Percentiles rank a stretch among this genome's conserved stretches.
These are phyloP conservation scores for Mucor velutinosus DNA, from an alignment of 371 early-diverging fungal genomes.

Conservation along the genomic window DNA sequence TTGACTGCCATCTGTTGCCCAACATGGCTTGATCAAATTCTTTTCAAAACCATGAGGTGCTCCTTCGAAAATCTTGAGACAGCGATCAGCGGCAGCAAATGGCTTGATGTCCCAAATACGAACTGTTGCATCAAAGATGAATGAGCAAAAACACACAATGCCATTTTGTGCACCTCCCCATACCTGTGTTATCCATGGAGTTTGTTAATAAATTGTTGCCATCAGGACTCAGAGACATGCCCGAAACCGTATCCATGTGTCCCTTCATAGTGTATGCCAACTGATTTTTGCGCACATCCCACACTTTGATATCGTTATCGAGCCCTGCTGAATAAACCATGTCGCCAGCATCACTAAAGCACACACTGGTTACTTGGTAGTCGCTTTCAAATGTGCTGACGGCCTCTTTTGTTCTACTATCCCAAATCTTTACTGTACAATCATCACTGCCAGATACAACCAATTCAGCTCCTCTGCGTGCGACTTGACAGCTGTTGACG, in stretches of 20 bases:
- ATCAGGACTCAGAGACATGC: conserved; percentile 82
- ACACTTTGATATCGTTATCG: conserved; percentile 89
- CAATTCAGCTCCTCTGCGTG: conserved; percentile 67
- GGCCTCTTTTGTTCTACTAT: conserved; percentile 75
- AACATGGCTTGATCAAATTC: conserved; percentile 87
- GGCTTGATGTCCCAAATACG: conserved; percentile 95
- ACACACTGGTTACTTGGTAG: conserved; percentile 81
- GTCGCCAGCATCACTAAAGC: conserved; percentile 80
- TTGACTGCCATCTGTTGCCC: conserved; percentile 88
- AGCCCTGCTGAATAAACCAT: conserved; percentile 85
- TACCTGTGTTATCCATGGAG: conserved; percentile 91
- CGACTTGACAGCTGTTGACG: conserved; percentile 74
- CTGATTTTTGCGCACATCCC: conserved; percentile 84
- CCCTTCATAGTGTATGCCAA: conserved; percentile 73
- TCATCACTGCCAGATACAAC: conserved; percentile 84
- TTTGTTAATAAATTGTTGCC: conserved; percentile 82
- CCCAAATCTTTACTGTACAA: conserved; percentile 75
- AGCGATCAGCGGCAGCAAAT: conserved; percentile 72
- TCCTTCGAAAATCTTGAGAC: conserved; percentile 75
- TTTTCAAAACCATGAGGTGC: conserved; percentile 95
- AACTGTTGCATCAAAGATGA: conserved; percentile 44
- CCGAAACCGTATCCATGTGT: conserved; percentile 91
- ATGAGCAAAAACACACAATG: neutral
- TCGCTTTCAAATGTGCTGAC: conserved; percentile 70
- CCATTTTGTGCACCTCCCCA: neutral